A percentile compares a stretch with the other conserved stretches of the same genome.
phyloP scores from a whole-genome alignment of 192 early-diverging fungal genomes.

The Hyaloraphidium curvatum region DNA sequence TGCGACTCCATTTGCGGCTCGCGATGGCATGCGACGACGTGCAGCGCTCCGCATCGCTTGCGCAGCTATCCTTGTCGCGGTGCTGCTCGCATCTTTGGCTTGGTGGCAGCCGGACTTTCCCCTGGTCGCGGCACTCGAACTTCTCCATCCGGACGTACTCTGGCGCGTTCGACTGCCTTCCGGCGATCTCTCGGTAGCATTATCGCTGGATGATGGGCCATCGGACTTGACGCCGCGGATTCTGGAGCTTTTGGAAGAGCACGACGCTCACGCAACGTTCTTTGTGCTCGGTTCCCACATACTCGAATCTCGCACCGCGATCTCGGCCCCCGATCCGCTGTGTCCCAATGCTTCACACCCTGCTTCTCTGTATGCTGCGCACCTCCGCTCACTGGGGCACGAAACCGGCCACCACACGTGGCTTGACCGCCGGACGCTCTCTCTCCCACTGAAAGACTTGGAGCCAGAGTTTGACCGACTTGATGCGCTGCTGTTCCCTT shows the following conservation, averaged over 20 bases:
- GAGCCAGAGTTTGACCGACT: neutral
- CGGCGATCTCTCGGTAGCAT: neutral
- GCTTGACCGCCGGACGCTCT: neutral
- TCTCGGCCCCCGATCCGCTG: neutral
- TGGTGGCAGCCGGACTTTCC: slow-evolving; percentile 1
- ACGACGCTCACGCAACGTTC: neutral
- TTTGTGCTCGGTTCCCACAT: slow-evolving; percentile 2
- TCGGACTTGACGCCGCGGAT: neutral
- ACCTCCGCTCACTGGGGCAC: neutral
- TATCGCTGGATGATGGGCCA: neutral
- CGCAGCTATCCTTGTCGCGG: neutral
- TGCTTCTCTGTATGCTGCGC: neutral
- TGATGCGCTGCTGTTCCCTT: neutral
- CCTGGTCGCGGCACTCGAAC: neutral
- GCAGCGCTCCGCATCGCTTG: too few species aligned
- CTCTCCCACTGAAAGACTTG: neutral
- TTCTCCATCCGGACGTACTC: neutral
- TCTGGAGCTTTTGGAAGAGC: neutral
- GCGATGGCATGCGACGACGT: too few species aligned
- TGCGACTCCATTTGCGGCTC: too few species aligned
- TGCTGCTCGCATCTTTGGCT: neutral
- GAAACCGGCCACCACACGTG: neutral
- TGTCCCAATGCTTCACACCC: neutral
- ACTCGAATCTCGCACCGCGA: neutral
- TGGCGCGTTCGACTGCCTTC: neutral